Conservation (phyloP, 2,329 filamentous ascomycete species). For the Ophiostoma fasciatum region DNA sequence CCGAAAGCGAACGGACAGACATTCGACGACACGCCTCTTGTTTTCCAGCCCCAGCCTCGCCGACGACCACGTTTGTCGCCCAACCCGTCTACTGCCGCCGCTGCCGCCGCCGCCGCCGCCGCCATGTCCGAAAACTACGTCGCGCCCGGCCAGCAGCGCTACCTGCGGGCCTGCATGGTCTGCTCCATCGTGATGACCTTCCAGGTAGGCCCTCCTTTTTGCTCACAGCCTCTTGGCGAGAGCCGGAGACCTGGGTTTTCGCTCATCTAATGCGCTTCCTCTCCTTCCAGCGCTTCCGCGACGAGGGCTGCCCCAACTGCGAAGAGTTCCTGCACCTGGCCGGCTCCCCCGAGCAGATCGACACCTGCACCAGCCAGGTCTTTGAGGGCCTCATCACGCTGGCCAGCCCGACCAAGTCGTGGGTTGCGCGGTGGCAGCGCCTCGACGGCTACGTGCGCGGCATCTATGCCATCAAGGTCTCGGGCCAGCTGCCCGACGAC, state of each 20-base stretch:
- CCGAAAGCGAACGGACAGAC: too few relatives aligned
- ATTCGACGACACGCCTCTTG: too few relatives aligned
- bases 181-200: slow-evolving; percentile 87
- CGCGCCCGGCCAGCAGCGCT: slow-evolving; percentile 60
- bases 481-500: slow-evolving; percentile 59
- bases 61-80: too few relatives aligned
- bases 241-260: too few relatives aligned
- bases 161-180: slow-evolving; percentile 94
- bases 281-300: slow-evolving; percentile 78
- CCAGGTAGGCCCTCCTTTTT: slow-evolving; percentile 42
- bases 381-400: slow-evolving; percentile 87
- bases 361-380: slow-evolving; percentile 88
- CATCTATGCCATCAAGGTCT: slow-evolving; percentile 90
- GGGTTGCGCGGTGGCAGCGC: slow-evolving; percentile 95
- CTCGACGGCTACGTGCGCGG: slow-evolving; percentile 78
- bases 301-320: slow-evolving; percentile 90
- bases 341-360: slow-evolving; percentile 64
- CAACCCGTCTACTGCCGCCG: neutral
- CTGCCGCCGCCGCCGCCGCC: neutral
- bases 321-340: slow-evolving; percentile 78
- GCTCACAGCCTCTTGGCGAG: neutral
- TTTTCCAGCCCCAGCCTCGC: too few relatives aligned
- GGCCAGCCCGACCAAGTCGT: slow-evolving; percentile 67
- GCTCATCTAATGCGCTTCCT: too few relatives aligned
- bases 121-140: slow-evolving; percentile 47